Evolutionary conservation across 1,139 yeast genomes (phyloP), one percentile per base, ranked within the genome.

Genomic region (Hyphopichia khmerensis): DNA sequence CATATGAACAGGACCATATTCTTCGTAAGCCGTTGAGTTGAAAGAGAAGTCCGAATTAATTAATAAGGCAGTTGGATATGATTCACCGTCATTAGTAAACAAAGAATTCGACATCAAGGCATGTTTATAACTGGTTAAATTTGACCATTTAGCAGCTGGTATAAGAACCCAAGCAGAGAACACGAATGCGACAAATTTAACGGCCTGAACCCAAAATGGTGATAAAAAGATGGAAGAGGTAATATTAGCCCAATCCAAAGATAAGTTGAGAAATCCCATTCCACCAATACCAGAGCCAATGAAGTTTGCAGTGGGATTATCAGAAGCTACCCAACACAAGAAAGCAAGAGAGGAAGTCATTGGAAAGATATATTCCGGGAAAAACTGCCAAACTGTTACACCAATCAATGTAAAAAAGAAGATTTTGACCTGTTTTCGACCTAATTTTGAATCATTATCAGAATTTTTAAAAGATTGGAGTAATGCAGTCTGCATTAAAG

Each of bases 261-360:
- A 51, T 7, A 64, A 45, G 44, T 65, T 65, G 33, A 65, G 44
- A 31, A 65, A 45, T 13, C 69, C 69, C 51, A 64, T 53, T 13
- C 69, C 70, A 4, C 69, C 69, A 23, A 65, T 43, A 4, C 70
- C 70, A 11, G 65, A 55, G 7, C 69, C 69, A 15, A 64, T 41
- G 39, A 65, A 65, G 38, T 62, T 64, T 4, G 62, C 51, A 2
- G 49, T 51, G 8, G 50, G 41, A 41, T 56, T 62, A n/a, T 51
- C 35, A 2, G 71, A 69, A 8, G 66, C 67, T 35, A 63, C 55
- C 64, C 66, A 65, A 43, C 70, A 65, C 33, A 65, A 48, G n/a
- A 64, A 45, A 1, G 69, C 67, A 26, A 65, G 44, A 0, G 70
- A 64, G 10, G 55, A 60, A 13, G 62, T 52, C 58, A 65, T 48